A percentile compares a stretch with the other conserved stretches of the same genome.
Conservation (phyloP, 495 filamentous ascomycete species). For the Penicillium dipodomyicola region DNA sequence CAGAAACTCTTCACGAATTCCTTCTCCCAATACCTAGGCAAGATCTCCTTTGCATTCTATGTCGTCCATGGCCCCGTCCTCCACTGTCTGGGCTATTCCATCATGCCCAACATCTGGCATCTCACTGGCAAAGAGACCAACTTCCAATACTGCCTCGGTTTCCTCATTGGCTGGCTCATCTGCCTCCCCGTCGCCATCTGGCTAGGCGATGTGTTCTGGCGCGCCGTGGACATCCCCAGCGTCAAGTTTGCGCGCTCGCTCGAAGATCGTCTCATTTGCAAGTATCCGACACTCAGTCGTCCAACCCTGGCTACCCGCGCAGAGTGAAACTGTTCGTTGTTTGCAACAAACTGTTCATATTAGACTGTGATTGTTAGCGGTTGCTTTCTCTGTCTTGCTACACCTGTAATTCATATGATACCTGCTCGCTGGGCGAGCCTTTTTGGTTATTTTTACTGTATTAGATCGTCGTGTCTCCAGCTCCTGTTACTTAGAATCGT, state of each 20-base stretch:
- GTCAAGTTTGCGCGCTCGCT: constrained; percentile 55
- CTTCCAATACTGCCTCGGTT: constrained; percentile 50
- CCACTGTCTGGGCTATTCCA: constrained; percentile 44
- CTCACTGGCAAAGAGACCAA: constrained; percentile 53
- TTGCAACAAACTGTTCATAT: not conserved
- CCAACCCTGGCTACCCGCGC: constrained; percentile 11
- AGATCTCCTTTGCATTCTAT: constrained; percentile 63
- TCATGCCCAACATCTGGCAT: constrained; percentile 54
- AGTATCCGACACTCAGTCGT: constrained; percentile 13
- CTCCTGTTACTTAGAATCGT: constrained; percentile 1
- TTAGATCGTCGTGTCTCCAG: not conserved
- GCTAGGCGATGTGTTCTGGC: constrained; percentile 59
- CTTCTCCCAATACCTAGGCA: constrained; percentile 60
- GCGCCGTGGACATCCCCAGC: constrained; percentile 55
- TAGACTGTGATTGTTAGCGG: not conserved
- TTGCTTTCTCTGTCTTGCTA: not conserved
- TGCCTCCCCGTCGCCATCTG: constrained; percentile 54
- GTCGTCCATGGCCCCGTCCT: constrained; percentile 62
- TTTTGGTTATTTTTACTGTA: not conserved
- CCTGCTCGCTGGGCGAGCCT: constrained; percentile 12
- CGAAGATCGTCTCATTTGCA: constrained; percentile 40
- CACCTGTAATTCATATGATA: not conserved
- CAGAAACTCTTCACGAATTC: constrained; percentile 53
- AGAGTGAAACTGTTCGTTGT: not conserved
- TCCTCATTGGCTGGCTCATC: constrained; percentile 49